Conservation (phyloP, 2,329 filamentous ascomycete species). For the Colletotrichum musicola region DNA sequence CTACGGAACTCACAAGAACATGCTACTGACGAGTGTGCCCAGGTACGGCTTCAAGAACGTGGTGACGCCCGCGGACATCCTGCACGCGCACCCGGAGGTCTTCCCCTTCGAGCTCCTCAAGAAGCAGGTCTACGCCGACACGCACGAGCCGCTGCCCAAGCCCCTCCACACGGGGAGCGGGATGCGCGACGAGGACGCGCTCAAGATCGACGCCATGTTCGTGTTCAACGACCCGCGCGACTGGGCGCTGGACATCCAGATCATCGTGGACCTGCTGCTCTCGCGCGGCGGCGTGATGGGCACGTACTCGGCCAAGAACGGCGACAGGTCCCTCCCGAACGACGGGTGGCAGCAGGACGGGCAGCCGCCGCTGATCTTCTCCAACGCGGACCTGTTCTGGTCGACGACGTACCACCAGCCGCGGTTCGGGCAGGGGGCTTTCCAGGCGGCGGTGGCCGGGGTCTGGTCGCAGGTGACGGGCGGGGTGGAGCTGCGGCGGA, state of each 20-base stretch:
- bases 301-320: constrained; percentile 82
- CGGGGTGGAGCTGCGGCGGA: constrained; percentile 70
- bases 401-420: constrained; percentile 86
- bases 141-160: constrained; percentile 68
- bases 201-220: constrained; percentile 90
- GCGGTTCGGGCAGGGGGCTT: constrained; percentile 91
- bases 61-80: constrained; percentile 87
- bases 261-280: constrained; percentile 86
- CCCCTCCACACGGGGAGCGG: constrained; percentile 56
- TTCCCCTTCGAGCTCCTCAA: constrained; percentile 86
- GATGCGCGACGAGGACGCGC: constrained; percentile 55
- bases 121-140: constrained; percentile 69
- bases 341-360: constrained; percentile 84
- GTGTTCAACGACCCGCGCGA: constrained; percentile 97
- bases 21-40: background rate
- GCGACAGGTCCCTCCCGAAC: constrained; percentile 72
- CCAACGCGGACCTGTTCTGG: constrained; percentile 92
- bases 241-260: constrained; percentile 90
- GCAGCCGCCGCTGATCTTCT: constrained; percentile 87
- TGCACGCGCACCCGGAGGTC: constrained; percentile 78
- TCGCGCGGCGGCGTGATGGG: constrained; percentile 84
- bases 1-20: background rate
- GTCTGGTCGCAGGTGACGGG: constrained; percentile 81
- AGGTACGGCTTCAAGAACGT: constrained; percentile 83
- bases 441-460: constrained; percentile 83